A percentile compares a stretch with the other conserved stretches of the same genome.
Conservation (phyloP, 805 yeast species). For the Monosporozyma yasuniensis region DNA sequence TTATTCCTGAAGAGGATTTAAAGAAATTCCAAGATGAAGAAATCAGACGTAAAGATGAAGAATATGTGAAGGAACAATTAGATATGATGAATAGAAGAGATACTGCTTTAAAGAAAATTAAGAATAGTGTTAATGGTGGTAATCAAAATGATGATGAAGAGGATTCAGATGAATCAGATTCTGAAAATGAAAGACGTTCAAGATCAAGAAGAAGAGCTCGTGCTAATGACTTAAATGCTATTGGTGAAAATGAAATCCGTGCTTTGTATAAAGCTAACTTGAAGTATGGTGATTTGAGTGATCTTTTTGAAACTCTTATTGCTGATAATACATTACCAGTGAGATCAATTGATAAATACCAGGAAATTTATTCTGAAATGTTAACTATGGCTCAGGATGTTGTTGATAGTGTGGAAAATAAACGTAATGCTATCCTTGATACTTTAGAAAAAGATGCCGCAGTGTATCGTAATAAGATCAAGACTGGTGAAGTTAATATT, state of each 20-base stretch:
- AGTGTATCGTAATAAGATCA: conserved; percentile 42
- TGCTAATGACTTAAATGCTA: conserved; percentile 41
- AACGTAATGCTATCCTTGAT: conserved; percentile 46
- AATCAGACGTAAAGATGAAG: conserved; percentile 76
- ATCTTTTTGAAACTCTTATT: conserved; percentile 74
- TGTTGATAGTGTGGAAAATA: conserved; percentile 55
- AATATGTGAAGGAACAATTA: conserved; percentile 78
- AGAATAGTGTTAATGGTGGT: conserved; percentile 35
- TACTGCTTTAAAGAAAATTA: conserved; percentile 57
- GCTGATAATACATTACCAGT: conserved; percentile 85
- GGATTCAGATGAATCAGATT: conserved; percentile 25
- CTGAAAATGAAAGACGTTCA: conserved; percentile 33
- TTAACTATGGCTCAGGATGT: conserved; percentile 50
- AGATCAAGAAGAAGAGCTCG: conserved; percentile 32
- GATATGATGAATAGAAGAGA: conserved; percentile 78
- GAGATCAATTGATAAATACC: conserved; percentile 70
- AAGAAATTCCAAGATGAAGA: conserved; percentile 86
- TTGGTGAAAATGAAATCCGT: conserved; percentile 82
- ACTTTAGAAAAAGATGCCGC: conserved; percentile 52
- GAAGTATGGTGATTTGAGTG: conserved; percentile 68
- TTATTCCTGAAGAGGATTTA: conserved; percentile 91
- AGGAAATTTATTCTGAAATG: conserved; percentile 68
- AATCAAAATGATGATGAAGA: conserved; percentile 30
- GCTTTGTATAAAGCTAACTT: conserved; percentile 76
- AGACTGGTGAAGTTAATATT: conserved; percentile 27